phyloP scores from a whole-genome alignment of 2,329 filamentous ascomycete genomes.

The Ceratocystis eucalypticola region DNA sequence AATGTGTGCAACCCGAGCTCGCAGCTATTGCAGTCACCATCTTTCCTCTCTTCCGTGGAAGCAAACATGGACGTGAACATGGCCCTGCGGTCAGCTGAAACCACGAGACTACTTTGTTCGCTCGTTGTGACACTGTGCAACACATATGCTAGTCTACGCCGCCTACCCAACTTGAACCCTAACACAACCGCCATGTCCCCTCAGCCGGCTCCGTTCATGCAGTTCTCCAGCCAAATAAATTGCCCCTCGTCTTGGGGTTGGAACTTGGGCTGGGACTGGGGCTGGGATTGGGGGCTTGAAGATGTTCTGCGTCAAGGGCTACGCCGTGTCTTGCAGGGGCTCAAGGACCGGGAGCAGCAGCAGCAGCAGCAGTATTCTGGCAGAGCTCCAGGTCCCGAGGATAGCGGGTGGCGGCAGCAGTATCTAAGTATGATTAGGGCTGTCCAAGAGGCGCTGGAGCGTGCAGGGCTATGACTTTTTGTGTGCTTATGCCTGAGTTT shows the following conservation, averaged over 20 bases:
- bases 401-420: background rate
- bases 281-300: background rate
- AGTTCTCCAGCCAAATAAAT: background rate
- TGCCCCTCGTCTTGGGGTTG: background rate
- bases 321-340: background rate
- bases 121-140: background rate
- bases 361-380: background rate
- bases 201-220: background rate
- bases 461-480: background rate
- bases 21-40: background rate
- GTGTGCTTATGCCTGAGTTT: too few relatives aligned
- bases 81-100: background rate
- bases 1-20: background rate
- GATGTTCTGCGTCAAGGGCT: background rate
- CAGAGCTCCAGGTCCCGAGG: background rate
- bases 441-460: background rate
- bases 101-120: background rate
- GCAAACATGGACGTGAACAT: background rate
- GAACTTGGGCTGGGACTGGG: background rate
- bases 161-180: background rate
- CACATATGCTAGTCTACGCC: background rate
- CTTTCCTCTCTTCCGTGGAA: background rate
- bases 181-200: background rate
- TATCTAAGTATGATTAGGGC: background rate
- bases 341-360: background rate